A percentile compares a stretch with the other conserved stretches of the same genome.
Conservation (phyloP, 2,329 filamentous ascomycete genomes). For the Sporothrix sp. region DNA sequence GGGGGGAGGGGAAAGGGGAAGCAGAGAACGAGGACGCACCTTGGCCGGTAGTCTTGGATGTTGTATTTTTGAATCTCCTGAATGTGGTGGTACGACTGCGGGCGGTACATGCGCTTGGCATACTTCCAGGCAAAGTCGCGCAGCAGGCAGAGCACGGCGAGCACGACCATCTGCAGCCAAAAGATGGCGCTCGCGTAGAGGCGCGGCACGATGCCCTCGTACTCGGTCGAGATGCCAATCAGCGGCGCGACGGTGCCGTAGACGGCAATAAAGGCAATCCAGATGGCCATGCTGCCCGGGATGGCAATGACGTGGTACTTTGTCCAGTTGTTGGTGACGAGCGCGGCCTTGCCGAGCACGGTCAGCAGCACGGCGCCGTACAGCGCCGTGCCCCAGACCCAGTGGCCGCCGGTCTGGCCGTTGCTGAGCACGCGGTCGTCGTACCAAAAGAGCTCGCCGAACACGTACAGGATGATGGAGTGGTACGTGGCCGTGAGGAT, state of each 20-base stretch:
- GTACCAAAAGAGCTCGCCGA: conserved; percentile 70
- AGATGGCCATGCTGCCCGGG: conserved; percentile 82
- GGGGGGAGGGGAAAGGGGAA: neutral
- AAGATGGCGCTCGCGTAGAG: conserved; percentile 77
- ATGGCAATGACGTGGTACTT: conserved; percentile 96
- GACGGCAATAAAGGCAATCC: conserved; percentile 80
- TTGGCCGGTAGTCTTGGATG: conserved; percentile 94
- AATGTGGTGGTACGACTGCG: conserved; percentile 93
- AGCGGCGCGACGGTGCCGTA: conserved; percentile 83
- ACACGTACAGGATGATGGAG: conserved; percentile 84
- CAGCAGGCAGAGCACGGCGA: conserved; percentile 73
- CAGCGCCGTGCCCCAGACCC: conserved; percentile 94
- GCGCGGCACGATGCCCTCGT: conserved; percentile 70
- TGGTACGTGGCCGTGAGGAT: conserved; percentile 92
- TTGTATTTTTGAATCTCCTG: conserved; percentile 99
- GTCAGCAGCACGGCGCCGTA: conserved; percentile 92
- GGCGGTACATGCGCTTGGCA: conserved; percentile 90
- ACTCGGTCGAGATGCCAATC: conserved; percentile 72
- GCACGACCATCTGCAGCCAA: conserved; percentile 77
- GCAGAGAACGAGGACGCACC: conserved; percentile 45
- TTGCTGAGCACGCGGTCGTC: conserved; percentile 69
- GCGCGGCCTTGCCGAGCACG: conserved; percentile 84
- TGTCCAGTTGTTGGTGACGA: conserved; percentile 97
- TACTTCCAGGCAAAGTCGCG: conserved; percentile 97
- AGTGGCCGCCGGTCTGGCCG: conserved; percentile 79